These are phyloP conservation scores for Chalara sp. DNA, from an alignment of 2,329 filamentous ascomycete species.

Conservation along the genomic window DNA sequence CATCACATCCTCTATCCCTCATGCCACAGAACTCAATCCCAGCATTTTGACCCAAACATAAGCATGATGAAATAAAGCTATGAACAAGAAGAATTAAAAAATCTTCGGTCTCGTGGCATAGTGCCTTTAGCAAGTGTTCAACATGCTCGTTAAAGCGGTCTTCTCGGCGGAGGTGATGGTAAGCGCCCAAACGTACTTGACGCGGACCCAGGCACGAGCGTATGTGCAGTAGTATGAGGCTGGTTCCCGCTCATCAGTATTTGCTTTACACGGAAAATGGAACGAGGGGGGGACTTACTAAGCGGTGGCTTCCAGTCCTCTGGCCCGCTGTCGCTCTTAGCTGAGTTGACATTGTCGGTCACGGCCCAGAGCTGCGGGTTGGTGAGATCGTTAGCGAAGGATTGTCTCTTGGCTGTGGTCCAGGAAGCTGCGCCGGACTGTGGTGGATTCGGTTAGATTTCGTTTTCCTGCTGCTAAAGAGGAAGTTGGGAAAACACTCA, in stretches of 20 bases:
- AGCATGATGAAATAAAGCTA: too few relatives aligned
- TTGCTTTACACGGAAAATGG: conserved; percentile 1
- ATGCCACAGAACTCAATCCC: too few relatives aligned
- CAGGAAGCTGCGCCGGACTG: conserved; percentile 63
- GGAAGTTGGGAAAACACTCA: neutral
- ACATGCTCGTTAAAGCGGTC: conserved; percentile 56
- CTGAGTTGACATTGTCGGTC: conserved; percentile 67
- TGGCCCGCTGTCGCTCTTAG: conserved; percentile 67
- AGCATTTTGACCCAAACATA: too few relatives aligned
- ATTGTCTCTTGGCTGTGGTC: conserved; percentile 59
- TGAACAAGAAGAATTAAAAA: too few relatives aligned
- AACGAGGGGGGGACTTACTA: conserved; percentile 30
- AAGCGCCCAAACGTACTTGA: conserved; percentile 67
- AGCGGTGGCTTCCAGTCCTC: conserved; percentile 72
- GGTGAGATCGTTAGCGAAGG: conserved; percentile 71
- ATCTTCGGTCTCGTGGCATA: too few relatives aligned
- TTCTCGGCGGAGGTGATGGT: conserved; percentile 69
- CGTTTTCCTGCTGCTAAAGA: neutral
- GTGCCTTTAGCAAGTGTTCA: conserved; percentile 50
- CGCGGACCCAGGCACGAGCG: conserved; percentile 65
- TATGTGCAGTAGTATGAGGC: conserved; percentile 71
- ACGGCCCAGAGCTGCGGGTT: conserved; percentile 75
- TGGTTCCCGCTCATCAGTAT: conserved; percentile 10
- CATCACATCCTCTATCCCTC: too few relatives aligned
- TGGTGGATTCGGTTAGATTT: neutral